These are phyloP conservation scores for Abrus precatorius DNA, from an alignment of 306 rosid genomes.

Conservation along the genomic window DNA sequence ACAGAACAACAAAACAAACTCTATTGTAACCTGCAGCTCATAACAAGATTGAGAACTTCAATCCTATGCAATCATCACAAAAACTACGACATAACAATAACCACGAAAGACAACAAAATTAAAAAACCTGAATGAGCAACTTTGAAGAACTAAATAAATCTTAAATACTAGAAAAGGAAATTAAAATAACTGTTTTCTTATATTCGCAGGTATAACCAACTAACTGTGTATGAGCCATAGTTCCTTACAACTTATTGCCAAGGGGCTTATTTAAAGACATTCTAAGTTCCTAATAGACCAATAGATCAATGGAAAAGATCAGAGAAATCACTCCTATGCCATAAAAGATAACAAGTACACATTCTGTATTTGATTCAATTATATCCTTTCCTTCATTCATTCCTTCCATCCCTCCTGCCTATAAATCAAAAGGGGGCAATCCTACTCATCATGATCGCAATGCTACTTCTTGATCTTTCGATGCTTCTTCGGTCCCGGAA, in stretches of 20 bases:
- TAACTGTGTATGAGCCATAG: slow-evolving; percentile 57
- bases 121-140: slow-evolving; percentile 45
- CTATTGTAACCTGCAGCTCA: slow-evolving; percentile 24
- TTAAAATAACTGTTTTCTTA: slow-evolving; percentile 52
- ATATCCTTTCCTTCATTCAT: background rate
- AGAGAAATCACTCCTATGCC: slow-evolving; percentile 2
- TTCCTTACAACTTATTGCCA: slow-evolving; percentile 71
- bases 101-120: slow-evolving; percentile 40
- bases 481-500: slow-evolving; percentile 81
- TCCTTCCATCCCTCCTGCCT: slow-evolving; percentile 40
- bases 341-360: slow-evolving; percentile 36
- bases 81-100: slow-evolving; percentile 26
- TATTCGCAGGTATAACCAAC: slow-evolving; percentile 70
- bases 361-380: slow-evolving; percentile 48
- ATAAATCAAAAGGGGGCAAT: slow-evolving; percentile 45
- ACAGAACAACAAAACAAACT: slow-evolving; percentile 9
- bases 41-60: slow-evolving; percentile 7
- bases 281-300: slow-evolving; percentile 45
- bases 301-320: slow-evolving; percentile 42
- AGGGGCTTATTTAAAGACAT: slow-evolving; percentile 79
- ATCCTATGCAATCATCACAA: slow-evolving; percentile 35
- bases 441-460: background rate
- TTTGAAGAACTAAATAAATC: slow-evolving; percentile 22
- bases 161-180: slow-evolving; percentile 38
- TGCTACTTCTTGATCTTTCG: slow-evolving; percentile 90